Conservation (phyloP, 768 basidiomycete genomes). For the Kwoniella bestiolae region DNA sequence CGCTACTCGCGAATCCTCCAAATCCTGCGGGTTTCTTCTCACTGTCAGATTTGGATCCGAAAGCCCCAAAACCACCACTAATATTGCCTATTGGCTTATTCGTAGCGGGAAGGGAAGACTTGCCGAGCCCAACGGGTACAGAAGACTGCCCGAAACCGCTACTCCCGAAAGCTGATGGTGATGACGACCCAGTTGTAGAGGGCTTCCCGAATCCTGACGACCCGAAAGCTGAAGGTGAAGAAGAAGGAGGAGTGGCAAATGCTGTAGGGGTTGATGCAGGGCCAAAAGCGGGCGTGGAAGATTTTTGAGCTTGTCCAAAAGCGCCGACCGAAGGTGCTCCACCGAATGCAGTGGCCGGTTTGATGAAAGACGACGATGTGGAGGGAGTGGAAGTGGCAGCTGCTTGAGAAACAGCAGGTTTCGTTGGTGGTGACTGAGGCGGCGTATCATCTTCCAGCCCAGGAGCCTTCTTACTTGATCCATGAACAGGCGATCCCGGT, state of each 20-base stretch:
- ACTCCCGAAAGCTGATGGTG: slow-evolving; percentile 38
- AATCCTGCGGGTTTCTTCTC: slow-evolving; percentile 24
- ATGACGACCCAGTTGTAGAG: slow-evolving; percentile 57
- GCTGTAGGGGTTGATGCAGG: slow-evolving; percentile 27
- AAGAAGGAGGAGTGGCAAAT: slow-evolving; percentile 16
- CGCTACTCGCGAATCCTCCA: slow-evolving; percentile 18
- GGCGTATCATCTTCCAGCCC: slow-evolving; percentile 46
- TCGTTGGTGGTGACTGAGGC: slow-evolving; percentile 33
- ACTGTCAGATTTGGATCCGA: slow-evolving; percentile 34
- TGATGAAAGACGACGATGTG: slow-evolving; percentile 40
- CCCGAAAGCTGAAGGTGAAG: slow-evolving; percentile 57
- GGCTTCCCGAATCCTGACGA: slow-evolving; percentile 36
- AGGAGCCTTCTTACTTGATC: slow-evolving; percentile 10
- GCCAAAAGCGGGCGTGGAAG: slow-evolving; percentile 29
- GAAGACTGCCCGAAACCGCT: slow-evolving; percentile 59
- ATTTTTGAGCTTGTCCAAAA: slow-evolving; percentile 37
- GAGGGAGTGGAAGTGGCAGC: slow-evolving; percentile 3
- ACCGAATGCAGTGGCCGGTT: slow-evolving; percentile 47
- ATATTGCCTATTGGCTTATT: slow-evolving; percentile 34
- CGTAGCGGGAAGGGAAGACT: slow-evolving; percentile 17
- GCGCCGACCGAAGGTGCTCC: slow-evolving; percentile 23
- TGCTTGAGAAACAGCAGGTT: slow-evolving; percentile 1
- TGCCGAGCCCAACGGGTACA: slow-evolving; percentile 38
- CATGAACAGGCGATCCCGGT: slow-evolving; percentile 34
- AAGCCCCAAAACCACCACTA: slow-evolving; percentile 45